These are phyloP conservation scores for Vitis rupestris DNA, from an alignment of 164 flowering plant genomes.

Conservation along the genomic window DNA sequence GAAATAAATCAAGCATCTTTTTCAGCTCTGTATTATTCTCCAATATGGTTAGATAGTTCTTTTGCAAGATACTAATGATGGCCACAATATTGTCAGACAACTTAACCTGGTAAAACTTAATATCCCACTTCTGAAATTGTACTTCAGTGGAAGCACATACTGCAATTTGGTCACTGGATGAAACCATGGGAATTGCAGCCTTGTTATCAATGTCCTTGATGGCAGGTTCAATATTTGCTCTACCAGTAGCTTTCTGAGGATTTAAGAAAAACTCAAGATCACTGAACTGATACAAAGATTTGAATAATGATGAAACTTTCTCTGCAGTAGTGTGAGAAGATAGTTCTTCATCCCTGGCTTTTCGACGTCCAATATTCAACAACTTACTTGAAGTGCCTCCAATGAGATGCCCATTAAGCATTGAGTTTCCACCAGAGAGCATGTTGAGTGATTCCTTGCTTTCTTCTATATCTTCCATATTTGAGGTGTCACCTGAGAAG, in stretches of 20 bases:
- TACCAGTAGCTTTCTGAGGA: constrained; percentile 37
- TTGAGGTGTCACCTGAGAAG: constrained; percentile 32
- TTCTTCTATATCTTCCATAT: constrained; percentile 24
- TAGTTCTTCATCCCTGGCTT: constrained; percentile 23
- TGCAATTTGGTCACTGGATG: constrained; percentile 16
- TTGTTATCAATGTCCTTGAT: constrained; percentile 17
- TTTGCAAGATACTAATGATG: constrained; percentile 32
- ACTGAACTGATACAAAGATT: constrained; percentile 49
- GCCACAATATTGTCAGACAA: constrained; percentile 40
- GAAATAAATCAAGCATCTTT: constrained; percentile 14
- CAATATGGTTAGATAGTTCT: constrained; percentile 36
- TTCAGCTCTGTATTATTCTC: constrained; percentile 29
- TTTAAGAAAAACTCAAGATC: constrained; percentile 76
- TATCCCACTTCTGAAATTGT: constrained; percentile 26
- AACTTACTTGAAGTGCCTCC: constrained; percentile 20
- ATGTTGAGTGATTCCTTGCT: constrained; percentile 31
- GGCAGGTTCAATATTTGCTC: constrained; percentile 27
- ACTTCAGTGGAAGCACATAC: constrained; percentile 18
- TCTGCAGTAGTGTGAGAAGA: constrained; percentile 20
- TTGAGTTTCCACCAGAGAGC: constrained; percentile 17
- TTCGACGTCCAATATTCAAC: constrained; percentile 24
- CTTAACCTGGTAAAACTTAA: constrained; percentile 31
- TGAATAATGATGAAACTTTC: constrained; percentile 32
- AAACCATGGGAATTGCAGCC: constrained; percentile 19
- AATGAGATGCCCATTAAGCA: constrained; percentile 14